Conservation (phyloP, 73 alveolate genomes). For the Tetrahymena elliotti region DNA sequence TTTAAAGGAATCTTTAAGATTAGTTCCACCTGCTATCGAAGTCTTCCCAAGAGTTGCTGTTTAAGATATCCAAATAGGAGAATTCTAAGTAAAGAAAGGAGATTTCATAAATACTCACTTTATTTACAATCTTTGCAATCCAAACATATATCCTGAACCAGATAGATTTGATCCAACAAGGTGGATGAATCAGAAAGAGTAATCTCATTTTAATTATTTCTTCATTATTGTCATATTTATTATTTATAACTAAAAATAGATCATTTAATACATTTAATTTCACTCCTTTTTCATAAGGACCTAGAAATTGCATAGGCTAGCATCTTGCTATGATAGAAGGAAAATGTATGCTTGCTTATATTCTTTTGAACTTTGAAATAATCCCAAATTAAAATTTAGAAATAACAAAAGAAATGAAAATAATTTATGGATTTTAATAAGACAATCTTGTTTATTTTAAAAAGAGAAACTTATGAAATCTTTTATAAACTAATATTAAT, state of each 20-base stretch:
- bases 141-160: background rate
- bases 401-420: background rate
- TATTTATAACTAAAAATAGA: background rate
- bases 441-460: background rate
- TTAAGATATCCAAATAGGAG: constrained; percentile 4
- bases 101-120: background rate
- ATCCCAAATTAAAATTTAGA: background rate
- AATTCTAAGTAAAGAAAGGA: background rate
- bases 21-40: background rate
- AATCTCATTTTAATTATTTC: background rate
- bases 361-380: constrained; percentile 3
- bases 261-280: background rate
- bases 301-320: constrained; percentile 20
- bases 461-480: background rate
- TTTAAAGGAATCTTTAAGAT: background rate
- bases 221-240: too few species aligned
- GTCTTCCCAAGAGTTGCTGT: background rate
- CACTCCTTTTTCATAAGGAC: constrained; percentile 15
- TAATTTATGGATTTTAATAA: background rate
- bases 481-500: too few species aligned
- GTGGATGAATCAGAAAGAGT: background rate
- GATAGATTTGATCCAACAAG: constrained; percentile 15
- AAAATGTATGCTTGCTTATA: constrained; percentile 14
- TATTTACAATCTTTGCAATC: background rate
- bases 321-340: constrained; percentile 10